Percentiles rank a stretch among this genome's conserved stretches.
These are phyloP conservation scores for Tremella fuciformis DNA, from an alignment of 768 basidiomycete species.

Conservation along the genomic window DNA sequence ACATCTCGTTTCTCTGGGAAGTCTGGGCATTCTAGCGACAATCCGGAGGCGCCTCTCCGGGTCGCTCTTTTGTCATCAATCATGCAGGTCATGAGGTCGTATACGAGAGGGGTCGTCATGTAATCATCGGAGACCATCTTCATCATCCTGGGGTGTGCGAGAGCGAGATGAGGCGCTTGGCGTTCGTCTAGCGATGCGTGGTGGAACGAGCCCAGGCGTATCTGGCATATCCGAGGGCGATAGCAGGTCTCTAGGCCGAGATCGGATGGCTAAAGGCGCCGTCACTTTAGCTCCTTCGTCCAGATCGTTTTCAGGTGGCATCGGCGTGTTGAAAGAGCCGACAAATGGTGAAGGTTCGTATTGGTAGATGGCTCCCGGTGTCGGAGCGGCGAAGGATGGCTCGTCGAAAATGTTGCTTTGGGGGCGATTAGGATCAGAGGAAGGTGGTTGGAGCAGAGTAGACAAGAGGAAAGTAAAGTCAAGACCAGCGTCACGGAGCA, in stretches of 20 bases:
- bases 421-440: constrained; percentile 7
- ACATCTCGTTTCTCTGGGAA: neutral
- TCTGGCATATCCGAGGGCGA: no score
- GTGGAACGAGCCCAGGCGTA: neutral
- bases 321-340: constrained; percentile 1
- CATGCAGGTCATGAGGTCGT: neutral
- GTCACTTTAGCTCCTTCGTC: no score
- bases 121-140: constrained; percentile 1
- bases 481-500: constrained; percentile 86
- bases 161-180: neutral
- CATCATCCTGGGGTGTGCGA: neutral
- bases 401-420: no score
- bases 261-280: no score
- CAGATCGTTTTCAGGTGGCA: neutral
- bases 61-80: neutral
- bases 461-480: constrained; percentile 93
- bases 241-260: no score
- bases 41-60: neutral
- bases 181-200: neutral
- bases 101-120: neutral
- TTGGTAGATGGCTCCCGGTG: constrained; percentile 19
- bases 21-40: neutral
- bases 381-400: constrained; percentile 4
- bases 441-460: constrained; percentile 44
- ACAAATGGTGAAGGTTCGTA: constrained; percentile 28